phyloP scores from a whole-genome alignment of 495 filamentous ascomycete genomes.

The Niebla homalea region DNA sequence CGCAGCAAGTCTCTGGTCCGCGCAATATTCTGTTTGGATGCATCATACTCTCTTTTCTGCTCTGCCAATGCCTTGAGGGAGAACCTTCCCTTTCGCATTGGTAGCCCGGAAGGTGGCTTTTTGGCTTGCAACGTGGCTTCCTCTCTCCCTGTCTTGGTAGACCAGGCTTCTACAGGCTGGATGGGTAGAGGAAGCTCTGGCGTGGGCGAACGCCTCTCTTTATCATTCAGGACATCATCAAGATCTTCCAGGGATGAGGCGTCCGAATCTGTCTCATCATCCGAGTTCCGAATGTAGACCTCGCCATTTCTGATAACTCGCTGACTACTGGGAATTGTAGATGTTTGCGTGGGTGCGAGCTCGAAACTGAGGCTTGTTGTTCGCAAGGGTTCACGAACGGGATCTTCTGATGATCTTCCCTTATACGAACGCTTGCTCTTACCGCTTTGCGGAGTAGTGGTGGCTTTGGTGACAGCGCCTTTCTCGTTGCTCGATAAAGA shows the following conservation, averaged over 20 bases:
- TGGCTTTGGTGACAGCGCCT: background rate
- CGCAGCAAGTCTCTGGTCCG: slow-evolving; percentile 34
- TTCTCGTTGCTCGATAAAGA: background rate
- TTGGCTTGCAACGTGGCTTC: background rate
- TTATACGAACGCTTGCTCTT: background rate
- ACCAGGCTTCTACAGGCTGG: background rate
- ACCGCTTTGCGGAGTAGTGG: background rate
- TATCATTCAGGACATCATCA: slow-evolving; percentile 25
- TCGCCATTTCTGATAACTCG: slow-evolving; percentile 36
- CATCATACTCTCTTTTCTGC: slow-evolving; percentile 42
- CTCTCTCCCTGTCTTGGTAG: background rate
- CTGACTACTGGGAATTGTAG: slow-evolving; percentile 18
- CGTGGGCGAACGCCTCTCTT: slow-evolving; percentile 10
- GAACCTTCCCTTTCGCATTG: slow-evolving; percentile 41
- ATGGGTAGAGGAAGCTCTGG: background rate
- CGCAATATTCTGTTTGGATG: slow-evolving; percentile 43
- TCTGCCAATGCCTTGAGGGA: slow-evolving; percentile 52
- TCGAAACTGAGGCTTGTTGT: background rate
- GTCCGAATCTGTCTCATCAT: slow-evolving; percentile 52
- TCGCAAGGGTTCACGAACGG: no score
- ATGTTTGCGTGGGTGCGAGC: background rate
- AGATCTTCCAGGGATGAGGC: slow-evolving; percentile 33
- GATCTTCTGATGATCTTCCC: background rate
- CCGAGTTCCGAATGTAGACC: slow-evolving; percentile 51
- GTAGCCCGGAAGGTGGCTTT: slow-evolving; percentile 10